A percentile compares a stretch with the other conserved stretches of the same genome.
These are phyloP conservation scores for Tirmania nivea DNA, from an alignment of 495 filamentous ascomycete species.

Conservation along the genomic window DNA sequence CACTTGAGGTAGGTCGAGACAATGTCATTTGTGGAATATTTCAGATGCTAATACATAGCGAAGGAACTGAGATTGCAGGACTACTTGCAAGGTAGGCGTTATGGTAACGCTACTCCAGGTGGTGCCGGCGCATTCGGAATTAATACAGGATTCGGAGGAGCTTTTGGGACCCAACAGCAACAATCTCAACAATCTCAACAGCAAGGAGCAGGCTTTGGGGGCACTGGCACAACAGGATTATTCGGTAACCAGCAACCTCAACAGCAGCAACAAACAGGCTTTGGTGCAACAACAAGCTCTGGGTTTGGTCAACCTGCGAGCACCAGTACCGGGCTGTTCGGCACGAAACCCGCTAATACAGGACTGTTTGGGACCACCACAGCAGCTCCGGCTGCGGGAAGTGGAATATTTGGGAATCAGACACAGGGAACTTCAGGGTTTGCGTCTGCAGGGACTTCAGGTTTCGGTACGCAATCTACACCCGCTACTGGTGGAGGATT, in stretches of 20 bases:
- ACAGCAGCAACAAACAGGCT: constrained; percentile 15
- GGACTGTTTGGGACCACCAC: constrained; percentile 20
- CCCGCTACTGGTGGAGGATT: constrained; percentile 25
- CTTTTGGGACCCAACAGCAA: not conserved
- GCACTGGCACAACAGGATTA: not conserved
- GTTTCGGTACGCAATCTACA: constrained; percentile 28
- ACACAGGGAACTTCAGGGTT: constrained; percentile 22
- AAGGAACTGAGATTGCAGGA: constrained; percentile 67
- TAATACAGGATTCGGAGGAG: constrained; percentile 35
- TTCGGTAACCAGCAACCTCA: not conserved
- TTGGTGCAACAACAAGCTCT: constrained; percentile 20
- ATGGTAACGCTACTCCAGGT: constrained; percentile 57
- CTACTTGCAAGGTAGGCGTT: constrained; percentile 67
- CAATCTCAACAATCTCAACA: not conserved
- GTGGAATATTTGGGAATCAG: constrained; percentile 29
- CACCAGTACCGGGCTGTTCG: constrained; percentile 24
- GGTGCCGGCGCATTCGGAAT: constrained; percentile 57
- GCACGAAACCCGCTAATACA: constrained; percentile 22
- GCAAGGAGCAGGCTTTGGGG: not conserved
- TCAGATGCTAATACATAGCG: constrained; percentile 1
- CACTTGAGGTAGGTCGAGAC: constrained; percentile 36
- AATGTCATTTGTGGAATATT: no score
- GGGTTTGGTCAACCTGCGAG: constrained; percentile 13
- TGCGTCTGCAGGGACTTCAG: constrained; percentile 26
- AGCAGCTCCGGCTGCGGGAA: constrained; percentile 22